Evolutionary conservation across 1,284 basidiomycete species (phyloP).

Genomic region (Xanthoconium separans): DNA sequence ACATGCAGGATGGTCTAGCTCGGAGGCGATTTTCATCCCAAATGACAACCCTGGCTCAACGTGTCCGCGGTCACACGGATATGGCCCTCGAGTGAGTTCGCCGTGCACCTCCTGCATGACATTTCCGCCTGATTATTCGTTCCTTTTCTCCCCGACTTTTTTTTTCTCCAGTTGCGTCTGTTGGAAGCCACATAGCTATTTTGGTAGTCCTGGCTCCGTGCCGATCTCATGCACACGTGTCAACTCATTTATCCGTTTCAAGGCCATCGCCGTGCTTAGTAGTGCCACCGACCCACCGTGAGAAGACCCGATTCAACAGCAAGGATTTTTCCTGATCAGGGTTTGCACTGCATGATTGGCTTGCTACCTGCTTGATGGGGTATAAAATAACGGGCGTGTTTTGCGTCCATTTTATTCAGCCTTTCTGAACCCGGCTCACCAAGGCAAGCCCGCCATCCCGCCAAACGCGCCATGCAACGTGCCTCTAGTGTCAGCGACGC

Average conservation of each 20-base stretch:
- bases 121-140: neutral
- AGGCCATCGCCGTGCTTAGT: slow-evolving; percentile 23
- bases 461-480: slow-evolving; percentile 9
- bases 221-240: neutral
- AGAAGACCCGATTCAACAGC: neutral
- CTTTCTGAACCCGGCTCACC: slow-evolving; percentile 1
- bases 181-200: neutral
- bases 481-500: slow-evolving; percentile 10
- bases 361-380: neutral
- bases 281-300: slow-evolving; percentile 12
- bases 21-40: neutral
- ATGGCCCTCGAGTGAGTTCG: neutral
- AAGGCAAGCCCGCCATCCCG: neutral
- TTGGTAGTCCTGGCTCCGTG: neutral
- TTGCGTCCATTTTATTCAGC: neutral
- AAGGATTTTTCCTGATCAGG: neutral
- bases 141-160: neutral
- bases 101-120: neutral
- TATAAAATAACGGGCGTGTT: slow-evolving; percentile 26
- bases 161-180: neutral
- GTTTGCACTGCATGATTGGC: too few species aligned
- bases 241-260: neutral
- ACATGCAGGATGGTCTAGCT: neutral
- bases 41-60: slow-evolving; percentile 12
- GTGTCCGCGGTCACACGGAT: slow-evolving; percentile 1